Percentiles rank a stretch among this genome's conserved stretches.
These are phyloP conservation scores for Solanum bulbocastanum DNA, from an alignment of 257 asterid species.

Conservation along the genomic window DNA sequence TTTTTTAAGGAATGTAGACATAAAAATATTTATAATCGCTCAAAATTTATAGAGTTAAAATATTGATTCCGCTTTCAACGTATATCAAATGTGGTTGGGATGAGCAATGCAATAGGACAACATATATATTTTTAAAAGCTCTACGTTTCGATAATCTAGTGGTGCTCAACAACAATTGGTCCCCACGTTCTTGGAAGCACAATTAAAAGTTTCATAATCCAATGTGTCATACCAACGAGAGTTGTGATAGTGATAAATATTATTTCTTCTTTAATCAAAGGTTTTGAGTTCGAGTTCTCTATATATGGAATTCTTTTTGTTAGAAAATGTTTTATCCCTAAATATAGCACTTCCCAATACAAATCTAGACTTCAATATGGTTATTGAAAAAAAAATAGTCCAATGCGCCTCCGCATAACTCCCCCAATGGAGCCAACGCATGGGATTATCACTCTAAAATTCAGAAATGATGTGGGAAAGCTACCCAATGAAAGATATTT, in stretches of 20 bases:
- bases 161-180: background rate
- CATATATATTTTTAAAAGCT: background rate
- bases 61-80: fast-evolving
- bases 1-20: no score
- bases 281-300: fast-evolving
- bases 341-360: background rate
- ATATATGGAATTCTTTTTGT: fast-evolving
- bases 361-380: no score
- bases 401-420: background rate
- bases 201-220: background rate
- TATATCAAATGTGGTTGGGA: background rate
- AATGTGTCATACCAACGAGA: background rate
- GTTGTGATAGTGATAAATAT: fast-evolving
- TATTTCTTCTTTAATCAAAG: fast-evolving
- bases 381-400: no score
- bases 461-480: background rate
- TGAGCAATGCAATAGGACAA: background rate
- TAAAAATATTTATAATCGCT: no score
- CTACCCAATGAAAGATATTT: background rate
- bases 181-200: background rate
- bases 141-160: background rate
- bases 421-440: background rate
- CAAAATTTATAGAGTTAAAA: no score
- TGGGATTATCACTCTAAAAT: background rate
- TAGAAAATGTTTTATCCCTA: background rate